phyloP scores from a whole-genome alignment of 768 basidiomycete genomes.

The Arthromyces matolae region DNA sequence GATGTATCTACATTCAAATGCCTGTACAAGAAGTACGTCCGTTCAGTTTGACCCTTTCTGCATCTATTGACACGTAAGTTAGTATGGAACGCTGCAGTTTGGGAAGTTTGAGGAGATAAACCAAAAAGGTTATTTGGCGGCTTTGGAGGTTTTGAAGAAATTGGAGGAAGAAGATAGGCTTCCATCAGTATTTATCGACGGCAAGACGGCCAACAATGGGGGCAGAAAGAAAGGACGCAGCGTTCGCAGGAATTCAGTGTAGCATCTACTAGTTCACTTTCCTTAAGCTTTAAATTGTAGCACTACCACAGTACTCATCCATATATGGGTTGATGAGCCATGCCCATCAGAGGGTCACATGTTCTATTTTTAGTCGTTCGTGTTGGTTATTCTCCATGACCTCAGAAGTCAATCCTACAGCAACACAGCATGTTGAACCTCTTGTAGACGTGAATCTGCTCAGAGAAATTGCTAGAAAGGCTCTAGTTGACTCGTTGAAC shows the following conservation, averaged over 20 bases:
- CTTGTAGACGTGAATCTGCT: conserved; percentile 59
- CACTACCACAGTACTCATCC: not conserved
- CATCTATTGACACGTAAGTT: not conserved
- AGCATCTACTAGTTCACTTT: not conserved
- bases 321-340: no score
- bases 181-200: conserved; percentile 70
- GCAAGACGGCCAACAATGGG: conserved; percentile 42
- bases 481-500: conserved; percentile 82
- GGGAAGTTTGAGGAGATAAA: conserved; percentile 86
- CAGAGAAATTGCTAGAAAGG: conserved; percentile 75
- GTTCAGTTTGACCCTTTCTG: not conserved
- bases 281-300: not conserved
- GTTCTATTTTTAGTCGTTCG: no score
- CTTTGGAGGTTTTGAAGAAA: conserved; percentile 64
- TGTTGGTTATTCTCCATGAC: conserved; percentile 17
- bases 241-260: conserved; percentile 73
- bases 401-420: conserved; percentile 10
- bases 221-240: conserved; percentile 72
- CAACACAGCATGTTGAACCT: conserved; percentile 30
- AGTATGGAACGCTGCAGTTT: conserved; percentile 93
- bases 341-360: no score
- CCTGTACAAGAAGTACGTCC: conserved; percentile 82
- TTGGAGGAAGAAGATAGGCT: conserved; percentile 83
- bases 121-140: conserved; percentile 74
- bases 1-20: conserved; percentile 90